Conservation (phyloP, 768 basidiomycete genomes). For the Termitomyces sp. region DNA sequence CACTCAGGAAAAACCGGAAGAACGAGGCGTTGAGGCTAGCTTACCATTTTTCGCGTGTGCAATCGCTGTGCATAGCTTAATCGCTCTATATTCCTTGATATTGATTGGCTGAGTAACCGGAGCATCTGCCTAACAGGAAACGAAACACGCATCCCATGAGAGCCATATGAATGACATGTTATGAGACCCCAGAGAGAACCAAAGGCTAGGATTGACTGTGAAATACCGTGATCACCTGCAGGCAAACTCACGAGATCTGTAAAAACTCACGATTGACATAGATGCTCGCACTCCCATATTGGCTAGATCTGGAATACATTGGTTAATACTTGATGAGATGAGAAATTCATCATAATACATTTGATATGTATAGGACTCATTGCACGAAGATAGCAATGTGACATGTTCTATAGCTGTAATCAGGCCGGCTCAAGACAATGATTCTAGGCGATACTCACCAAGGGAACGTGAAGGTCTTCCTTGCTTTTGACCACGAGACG, state of each 20-base stretch:
- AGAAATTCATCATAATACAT: slow-evolving; percentile 31
- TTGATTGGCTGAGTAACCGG: slow-evolving; percentile 70
- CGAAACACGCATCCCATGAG: slow-evolving; percentile 77
- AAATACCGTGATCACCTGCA: not conserved
- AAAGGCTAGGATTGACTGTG: slow-evolving; percentile 76
- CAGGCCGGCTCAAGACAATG: not conserved
- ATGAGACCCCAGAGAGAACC: slow-evolving; percentile 78
- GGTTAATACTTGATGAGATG: not conserved
- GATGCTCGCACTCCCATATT: slow-evolving; percentile 83
- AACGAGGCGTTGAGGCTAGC: not conserved
- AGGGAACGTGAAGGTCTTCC: slow-evolving; percentile 61
- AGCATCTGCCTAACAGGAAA: slow-evolving; percentile 84
- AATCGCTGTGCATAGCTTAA: slow-evolving; percentile 72
- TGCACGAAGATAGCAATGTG: slow-evolving; percentile 77
- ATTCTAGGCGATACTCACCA: slow-evolving; percentile 34
- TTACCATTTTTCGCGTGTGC: slow-evolving; percentile 70
- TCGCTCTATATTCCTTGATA: slow-evolving; percentile 75
- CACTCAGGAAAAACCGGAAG: slow-evolving; percentile 2
- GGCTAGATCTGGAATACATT: slow-evolving; percentile 44
- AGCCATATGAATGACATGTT: slow-evolving; percentile 72
- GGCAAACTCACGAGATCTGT: not conserved
- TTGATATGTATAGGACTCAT: slow-evolving; percentile 86
- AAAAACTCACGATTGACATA: slow-evolving; percentile 69
- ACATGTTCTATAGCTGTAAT: slow-evolving; percentile 57
- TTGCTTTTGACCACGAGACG: slow-evolving; percentile 59